These are phyloP conservation scores for Xylariaceae sp. DNA, from an alignment of 2,329 filamentous ascomycete genomes.

Conservation along the genomic window DNA sequence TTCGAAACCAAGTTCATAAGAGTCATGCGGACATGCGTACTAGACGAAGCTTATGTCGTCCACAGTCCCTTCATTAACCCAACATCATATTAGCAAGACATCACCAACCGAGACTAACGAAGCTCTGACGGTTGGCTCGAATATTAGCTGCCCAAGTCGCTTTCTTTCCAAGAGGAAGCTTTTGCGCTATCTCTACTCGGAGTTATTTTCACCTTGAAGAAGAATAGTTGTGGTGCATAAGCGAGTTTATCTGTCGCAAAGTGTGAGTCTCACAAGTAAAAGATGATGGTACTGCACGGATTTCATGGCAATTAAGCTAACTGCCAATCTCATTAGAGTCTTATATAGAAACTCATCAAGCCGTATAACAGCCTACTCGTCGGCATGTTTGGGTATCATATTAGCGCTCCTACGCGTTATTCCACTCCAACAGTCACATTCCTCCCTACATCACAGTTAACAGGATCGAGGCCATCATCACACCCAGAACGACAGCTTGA, in stretches of 20 bases:
- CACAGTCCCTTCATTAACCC: background rate
- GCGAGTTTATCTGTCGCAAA: background rate
- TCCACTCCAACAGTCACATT: background rate
- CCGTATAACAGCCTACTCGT: background rate
- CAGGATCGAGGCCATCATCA: background rate
- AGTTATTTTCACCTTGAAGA: background rate
- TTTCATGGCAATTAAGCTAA: slow-evolving; percentile 5
- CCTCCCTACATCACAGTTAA: slow-evolving; percentile 6
- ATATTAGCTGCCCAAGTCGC: background rate
- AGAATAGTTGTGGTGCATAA: background rate
- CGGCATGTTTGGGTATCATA: slow-evolving; percentile 12
- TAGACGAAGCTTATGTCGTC: background rate
- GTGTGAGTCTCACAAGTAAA: slow-evolving; percentile 1
- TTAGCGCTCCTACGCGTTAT: background rate
- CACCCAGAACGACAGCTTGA: background rate
- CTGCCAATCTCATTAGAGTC: slow-evolving; percentile 16
- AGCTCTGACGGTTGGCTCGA: background rate
- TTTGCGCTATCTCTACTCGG: background rate
- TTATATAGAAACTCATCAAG: background rate
- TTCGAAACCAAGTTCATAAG: background rate
- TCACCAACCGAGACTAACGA: background rate
- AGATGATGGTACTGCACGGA: background rate
- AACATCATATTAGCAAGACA: background rate
- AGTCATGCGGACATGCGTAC: background rate
- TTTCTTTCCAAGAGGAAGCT: background rate